Evolutionary conservation across 768 basidiomycete genomes (phyloP), one percentile per base, ranked within the genome.

Genomic region (Mycena polygramma): DNA sequence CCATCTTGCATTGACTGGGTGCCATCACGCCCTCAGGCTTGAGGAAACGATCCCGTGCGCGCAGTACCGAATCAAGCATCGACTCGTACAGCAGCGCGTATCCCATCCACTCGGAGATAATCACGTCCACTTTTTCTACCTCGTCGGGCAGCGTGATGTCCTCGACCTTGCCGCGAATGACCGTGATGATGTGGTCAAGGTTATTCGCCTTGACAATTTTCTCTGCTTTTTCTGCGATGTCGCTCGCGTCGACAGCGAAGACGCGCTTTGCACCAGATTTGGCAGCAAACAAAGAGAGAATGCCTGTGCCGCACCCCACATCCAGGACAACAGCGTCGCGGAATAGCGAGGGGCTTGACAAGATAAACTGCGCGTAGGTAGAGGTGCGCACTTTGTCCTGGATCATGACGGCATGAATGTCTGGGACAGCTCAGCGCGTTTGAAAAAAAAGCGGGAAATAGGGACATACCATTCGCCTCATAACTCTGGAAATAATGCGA

Each of bases 71-170:
- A 79, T 98, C 97, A 41, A 99, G 88, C 97, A 99, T 98, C 51
- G 93, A 94, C 81, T 99, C 97, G 80, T 98, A 98, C 24, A 98
- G 87, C 26, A 95, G 83, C 1, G 91, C 92, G 76, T 95, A 95
- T 19, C 91, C 96, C 97, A 98, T 98, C 97, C 97, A 99, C 80
- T 99, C 97, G 6, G 95, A 97, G 59, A 99, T 85, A 79, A 99
- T 96, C 68, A 99, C 89, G 79, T 99, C 97, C 26, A 99, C 97
- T 61, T 94, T 84, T 13, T 87, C 83, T 57, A 92, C 82, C 61
- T 82, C 89, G 59, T 91, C 90, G 2, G 94, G 95, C 1, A 98
- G 83, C 9, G 74, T 79, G 66, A 99, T 92, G 24, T 96, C 91
- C 81, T 99, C 97, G 30, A 98, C 89, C 79, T 97, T 98, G 35